Percentiles rank a stretch among this genome's conserved stretches.
These are phyloP conservation scores for Lachancea cidri DNA, from an alignment of 805 yeast genomes.

Conservation along the genomic window DNA sequence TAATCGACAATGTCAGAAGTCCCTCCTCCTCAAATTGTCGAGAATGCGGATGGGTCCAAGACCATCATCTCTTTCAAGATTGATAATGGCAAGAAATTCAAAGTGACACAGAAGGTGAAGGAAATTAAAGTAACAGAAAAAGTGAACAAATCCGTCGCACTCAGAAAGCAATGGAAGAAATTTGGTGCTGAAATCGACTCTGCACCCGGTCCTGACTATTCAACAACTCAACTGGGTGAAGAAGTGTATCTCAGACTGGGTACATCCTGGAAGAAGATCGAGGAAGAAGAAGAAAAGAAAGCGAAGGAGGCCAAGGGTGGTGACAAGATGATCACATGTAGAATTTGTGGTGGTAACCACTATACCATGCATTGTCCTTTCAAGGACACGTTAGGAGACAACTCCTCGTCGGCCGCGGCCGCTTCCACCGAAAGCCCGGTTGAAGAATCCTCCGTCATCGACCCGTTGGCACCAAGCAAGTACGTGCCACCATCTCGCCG, in stretches of 20 bases:
- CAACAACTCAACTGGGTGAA: conserved; percentile 87
- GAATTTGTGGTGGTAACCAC: conserved; percentile 92
- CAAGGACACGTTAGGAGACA: conserved; percentile 71
- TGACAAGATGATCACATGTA: conserved; percentile 59
- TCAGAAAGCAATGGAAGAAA: conserved; percentile 80
- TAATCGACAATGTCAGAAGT: conserved; percentile 40
- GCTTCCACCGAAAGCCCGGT: conserved; percentile 17
- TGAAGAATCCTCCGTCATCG: conserved; percentile 28
- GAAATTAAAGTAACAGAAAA: conserved; percentile 71
- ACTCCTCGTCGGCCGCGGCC: conserved; percentile 37
- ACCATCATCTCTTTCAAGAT: conserved; percentile 74
- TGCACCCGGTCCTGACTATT: conserved; percentile 80
- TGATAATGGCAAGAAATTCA: conserved; percentile 78
- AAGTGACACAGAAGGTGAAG: conserved; percentile 79
- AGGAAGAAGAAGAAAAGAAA: conserved; percentile 58
- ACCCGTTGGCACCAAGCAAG: conserved; percentile 37
- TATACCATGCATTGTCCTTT: conserved; percentile 93
- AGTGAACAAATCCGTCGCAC: conserved; percentile 83
- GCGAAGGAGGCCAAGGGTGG: conserved; percentile 40
- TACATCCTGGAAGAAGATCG: conserved; percentile 71
- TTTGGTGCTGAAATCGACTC: conserved; percentile 75
- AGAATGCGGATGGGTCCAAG: conserved; percentile 83
- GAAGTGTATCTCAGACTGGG: conserved; percentile 71
- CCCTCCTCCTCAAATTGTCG: conserved; percentile 66
- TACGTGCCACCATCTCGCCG: conserved; percentile 60